A percentile compares a stretch with the other conserved stretches of the same genome.
These are phyloP conservation scores for slime mould (Dictyostelium discoideum) DNA, from an alignment of 78 protist genomes.

Conservation along the genomic window dicty_2.7 NC_007088.5:6470501-6471000, in stretches of 20 bases:
- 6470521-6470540: background rate
- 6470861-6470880: background rate
- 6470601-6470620: conserved; percentile 10
- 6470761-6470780: conserved; percentile 84
- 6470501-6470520: background rate
- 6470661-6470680: conserved; percentile 19
- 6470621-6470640: conserved; percentile 15
- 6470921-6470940: no score
- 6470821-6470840: background rate
- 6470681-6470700: conserved; percentile 24
- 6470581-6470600: conserved; percentile 15
- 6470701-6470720: conserved; percentile 19
- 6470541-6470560: background rate
- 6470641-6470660: conserved; percentile 67
- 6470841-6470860: background rate
- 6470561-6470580: conserved; percentile 14
- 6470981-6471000: conserved; percentile 63
- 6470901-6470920: background rate
- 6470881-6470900: no score
- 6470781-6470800: conserved; percentile 79
- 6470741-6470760: conserved; percentile 40
- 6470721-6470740: conserved; percentile 75
- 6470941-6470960: conserved; percentile 80
- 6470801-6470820: conserved; percentile 59
- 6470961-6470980: conserved; percentile 87